phyloP scores from a whole-genome alignment of 352 stramenopile species.

The Phytophthora meadii region DNA sequence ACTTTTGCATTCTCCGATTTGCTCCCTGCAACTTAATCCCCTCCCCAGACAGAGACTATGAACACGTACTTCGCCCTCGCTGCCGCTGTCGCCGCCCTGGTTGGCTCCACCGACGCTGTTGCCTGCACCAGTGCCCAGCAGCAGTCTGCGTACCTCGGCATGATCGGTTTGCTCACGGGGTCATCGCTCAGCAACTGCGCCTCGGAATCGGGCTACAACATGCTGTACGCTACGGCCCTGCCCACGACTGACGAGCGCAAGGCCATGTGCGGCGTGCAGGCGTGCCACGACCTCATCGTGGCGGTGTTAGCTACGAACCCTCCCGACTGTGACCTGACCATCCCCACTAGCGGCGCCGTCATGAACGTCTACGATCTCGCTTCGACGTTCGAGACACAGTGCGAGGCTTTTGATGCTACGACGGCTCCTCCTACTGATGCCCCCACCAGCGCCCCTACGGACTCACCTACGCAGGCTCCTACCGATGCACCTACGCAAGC shows the following conservation, averaged over 20 bases:
- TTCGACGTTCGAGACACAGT: conserved; percentile 27
- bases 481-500: conserved; percentile 4
- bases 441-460: conserved; percentile 1
- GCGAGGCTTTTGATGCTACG: conserved; percentile 11
- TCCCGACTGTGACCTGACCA: conserved; percentile 47
- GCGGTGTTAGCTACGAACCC: conserved; percentile 34
- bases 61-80: conserved; percentile 29
- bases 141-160: conserved; percentile 31
- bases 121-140: conserved; percentile 22
- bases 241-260: conserved; percentile 32
- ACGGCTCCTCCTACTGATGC: conserved; percentile 21
- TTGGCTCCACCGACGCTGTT: conserved; percentile 16
- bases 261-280: conserved; percentile 37
- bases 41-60: conserved; percentile 19
- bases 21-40: conserved; percentile 14
- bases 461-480: neutral
- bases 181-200: conserved; percentile 29
- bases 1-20: conserved; percentile 37
- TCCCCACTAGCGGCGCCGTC: conserved; percentile 45
- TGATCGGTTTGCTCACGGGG: conserved; percentile 29
- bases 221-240: conserved; percentile 36
- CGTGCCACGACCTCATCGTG: conserved; percentile 42
- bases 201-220: conserved; percentile 43
- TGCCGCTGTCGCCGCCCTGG: conserved; percentile 11
- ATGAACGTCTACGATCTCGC: conserved; percentile 52